Evolutionary conservation across 192 early-diverging fungal species (phyloP), one percentile per base, ranked within the genome.

Genomic region (Coemansia sp.): DNA sequence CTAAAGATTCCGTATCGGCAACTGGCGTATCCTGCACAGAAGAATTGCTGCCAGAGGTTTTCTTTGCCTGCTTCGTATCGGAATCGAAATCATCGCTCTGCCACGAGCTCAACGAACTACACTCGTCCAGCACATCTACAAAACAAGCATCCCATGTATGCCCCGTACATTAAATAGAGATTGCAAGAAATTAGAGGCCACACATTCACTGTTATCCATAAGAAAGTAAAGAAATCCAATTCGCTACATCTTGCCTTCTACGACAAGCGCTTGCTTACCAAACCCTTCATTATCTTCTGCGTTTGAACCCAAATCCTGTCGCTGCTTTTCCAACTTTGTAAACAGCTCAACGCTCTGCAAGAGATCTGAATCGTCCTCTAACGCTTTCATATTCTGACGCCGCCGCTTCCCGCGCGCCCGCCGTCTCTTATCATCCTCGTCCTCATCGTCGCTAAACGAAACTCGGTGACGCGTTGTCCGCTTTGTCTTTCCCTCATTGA

Each of bases 381-480:
- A 45, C 1, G 54, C 54, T 29, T 35, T 35, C 11, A 52, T 16
- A 31, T 65, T 60, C 12, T 35, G 29, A 22, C 73, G 69, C 35
- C 67, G 65, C 62, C 69, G 60, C 66, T 70, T 80, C 3, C 70
- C 54, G 43, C 57, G 45, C 39, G 23, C 37, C 21, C 67, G 67
- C 29, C 49, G 27, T 31, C 43, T 25, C 21, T 43, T 47, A 10
- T 65, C 66, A 6, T 57, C 50, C 1, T 74, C 69, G 29, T 74
- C 69, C 43, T 80, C 77, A 6, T 77, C 74, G 29, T 80, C 77
- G 65, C 77, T 80, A 65, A 80, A 80, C 37, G 77, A 74, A 22
- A 80, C 77, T 9, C 68, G 72, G 16, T 70, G 77, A 27, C 71
- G 57, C 27, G 64, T 31, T 1, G 50, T 38, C 50, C 60, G 59